These are phyloP conservation scores for Russula foetens DNA, from an alignment of 768 basidiomycete species.

Conservation along the genomic window DNA sequence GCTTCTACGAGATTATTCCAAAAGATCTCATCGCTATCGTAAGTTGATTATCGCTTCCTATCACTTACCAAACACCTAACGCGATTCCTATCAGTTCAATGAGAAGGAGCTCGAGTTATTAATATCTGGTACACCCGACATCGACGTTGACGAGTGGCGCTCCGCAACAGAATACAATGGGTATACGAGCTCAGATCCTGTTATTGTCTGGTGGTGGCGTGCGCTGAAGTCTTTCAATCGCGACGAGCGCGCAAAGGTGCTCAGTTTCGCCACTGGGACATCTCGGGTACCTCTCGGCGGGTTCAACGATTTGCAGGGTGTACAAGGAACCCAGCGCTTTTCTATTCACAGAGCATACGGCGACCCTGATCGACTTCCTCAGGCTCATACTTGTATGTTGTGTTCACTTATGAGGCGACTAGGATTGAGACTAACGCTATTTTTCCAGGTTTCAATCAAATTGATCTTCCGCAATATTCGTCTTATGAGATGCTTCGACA, in stretches of 20 bases:
- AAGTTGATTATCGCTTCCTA: conserved; percentile 27
- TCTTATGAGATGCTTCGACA: conserved; percentile 95
- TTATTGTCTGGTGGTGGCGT: conserved; percentile 99
- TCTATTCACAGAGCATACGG: conserved; percentile 94
- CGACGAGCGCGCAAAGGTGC: conserved; percentile 91
- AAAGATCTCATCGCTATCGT: conserved; percentile 93
- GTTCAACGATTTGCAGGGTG: conserved; percentile 91
- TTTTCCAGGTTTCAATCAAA: conserved; percentile 79
- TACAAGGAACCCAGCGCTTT: conserved; percentile 90
- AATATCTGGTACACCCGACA: conserved; percentile 96
- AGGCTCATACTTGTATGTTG: conserved; percentile 80
- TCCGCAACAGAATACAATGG: conserved; percentile 88
- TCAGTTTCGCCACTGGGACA: conserved; percentile 93
- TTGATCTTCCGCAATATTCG: conserved; percentile 89
- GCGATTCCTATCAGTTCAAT: conserved; percentile 55
- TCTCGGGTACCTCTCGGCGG: conserved; percentile 92
- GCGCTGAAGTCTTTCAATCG: conserved; percentile 96
- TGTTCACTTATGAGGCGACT: conserved; percentile 2
- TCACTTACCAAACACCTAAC: conserved; percentile 21
- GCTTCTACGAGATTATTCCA: conserved; percentile 97
- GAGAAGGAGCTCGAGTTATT: conserved; percentile 91
- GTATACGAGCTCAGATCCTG: conserved; percentile 82
- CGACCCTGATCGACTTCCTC: conserved; percentile 74
- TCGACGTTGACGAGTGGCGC: conserved; percentile 97
- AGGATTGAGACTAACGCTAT: conserved; percentile 8